Base-by-base conservation (phyloP, 495 filamentous ascomycete genomes). In the Tuber indicum region DNA sequence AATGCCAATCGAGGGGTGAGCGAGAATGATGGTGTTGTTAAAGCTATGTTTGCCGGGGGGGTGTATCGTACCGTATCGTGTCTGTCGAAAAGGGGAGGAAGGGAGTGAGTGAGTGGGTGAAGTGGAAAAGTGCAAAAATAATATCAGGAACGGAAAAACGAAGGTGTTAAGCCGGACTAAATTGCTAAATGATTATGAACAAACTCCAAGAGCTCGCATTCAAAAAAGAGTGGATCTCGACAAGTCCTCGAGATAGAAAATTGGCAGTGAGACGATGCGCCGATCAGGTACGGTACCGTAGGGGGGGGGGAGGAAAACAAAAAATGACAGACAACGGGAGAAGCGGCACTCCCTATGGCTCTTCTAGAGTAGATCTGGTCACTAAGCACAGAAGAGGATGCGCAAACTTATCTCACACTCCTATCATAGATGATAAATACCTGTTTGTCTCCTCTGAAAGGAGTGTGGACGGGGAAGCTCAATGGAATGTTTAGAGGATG, bases 191-290 rank as follows among this genome's bases (percentile, higher is more conserved):
- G 4, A 16, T 16, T n/a, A 12, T 32, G 52, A 70, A 69, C 23
- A 75, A 45, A 75, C 36, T 42, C 62, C 45, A 41, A 47, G 42
- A 62, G 44, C 72, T 45, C 19, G 58, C 58, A 66, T 66, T 32
- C 42, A 47, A 66, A 70, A 76, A 77, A 45, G 75, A 77, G 75
- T 41, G 58, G 52, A 77, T 77, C 72, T 74, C 75, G 72, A 77
- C 58, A 43, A 32, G 41, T 71, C 45, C 72, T 52, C 62, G 69
- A 72, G 72, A 46, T 75, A 36, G 66, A 58, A 71, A 46, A 66
- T 66, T 32, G 26, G 58, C 58, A 66, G 58, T 10, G 72, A 72
- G 70, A 43, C 44, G 58, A 72, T 71, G 70, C 72, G 41, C 62
- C 45, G 74, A 75, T 78, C 69, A 36, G 69, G 72, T 45, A 14